Base-by-base conservation (phyloP, 257 asterid genomes). In the Fraxinus anomala region DNA sequence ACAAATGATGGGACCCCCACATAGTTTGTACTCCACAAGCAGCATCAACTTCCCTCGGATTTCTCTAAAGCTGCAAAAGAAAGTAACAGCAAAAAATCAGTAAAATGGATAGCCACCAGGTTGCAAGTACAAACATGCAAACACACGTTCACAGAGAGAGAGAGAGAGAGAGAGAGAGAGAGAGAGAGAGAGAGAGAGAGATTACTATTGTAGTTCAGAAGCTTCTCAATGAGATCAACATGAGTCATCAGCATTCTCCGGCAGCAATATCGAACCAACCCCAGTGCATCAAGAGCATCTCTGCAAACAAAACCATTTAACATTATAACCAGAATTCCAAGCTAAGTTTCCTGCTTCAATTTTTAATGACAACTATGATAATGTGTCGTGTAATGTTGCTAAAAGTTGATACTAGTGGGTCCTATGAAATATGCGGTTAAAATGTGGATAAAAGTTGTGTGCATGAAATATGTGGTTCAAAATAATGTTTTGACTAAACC, bases 141-240 rank as follows among this genome's bases (percentile, higher is more conserved):
- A 70, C 7, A 14, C 23, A 14, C 2, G 1, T 33, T 71, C 1
- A n/a, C 11, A n/a, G 37, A 9, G 13, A 40, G 14, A 40, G 47
- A 40, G 47, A 40, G 47, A 10, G 49, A 11, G 17, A 11, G 51
- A 2, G 51, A 2, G 51, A 72, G 37, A 9, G 13, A 40, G 37
- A 9, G 13, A 40, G 14, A 40, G 47, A 40, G 47, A 40, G 47
- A 10, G 49, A 11, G 17, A 11, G 51, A 2, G 51, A 2, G 51
- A 72, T 72, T 47, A 93, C 97, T 93, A 85, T 93, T 95, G 77
- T 95, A 95, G 92, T 95, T 95, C 75, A 95, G 91, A 76, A 95
- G 99, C 91, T 95, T 95, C 92, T 95, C 99, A 37, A 93, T 95
- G 84, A 93, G 92, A 79, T 95, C 99, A 67, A 73, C 77, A 31